phyloP scores from a whole-genome alignment of 1,284 basidiomycete species.

The Marasmius oreades region DNA sequence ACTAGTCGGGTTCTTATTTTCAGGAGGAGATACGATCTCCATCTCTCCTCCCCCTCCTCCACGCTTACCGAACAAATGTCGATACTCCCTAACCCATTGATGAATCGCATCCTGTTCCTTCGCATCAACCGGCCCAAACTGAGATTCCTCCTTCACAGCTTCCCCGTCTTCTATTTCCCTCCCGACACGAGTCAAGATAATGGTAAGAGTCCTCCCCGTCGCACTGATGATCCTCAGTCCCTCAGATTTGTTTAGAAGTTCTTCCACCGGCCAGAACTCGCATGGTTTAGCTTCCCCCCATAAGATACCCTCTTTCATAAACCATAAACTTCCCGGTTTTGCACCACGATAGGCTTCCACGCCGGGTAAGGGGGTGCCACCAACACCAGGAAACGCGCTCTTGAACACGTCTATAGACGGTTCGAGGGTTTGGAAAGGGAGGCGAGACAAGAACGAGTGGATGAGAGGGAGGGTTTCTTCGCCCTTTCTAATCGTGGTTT shows the following conservation, averaged over 20 bases:
- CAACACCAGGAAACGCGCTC: conserved; percentile 38
- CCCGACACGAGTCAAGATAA: conserved; percentile 45
- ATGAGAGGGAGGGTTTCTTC: conserved; percentile 45
- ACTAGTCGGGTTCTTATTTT: conserved; percentile 3
- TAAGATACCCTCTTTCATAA: conserved; percentile 60
- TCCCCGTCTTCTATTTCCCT: conserved; percentile 6
- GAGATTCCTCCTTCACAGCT: conserved; percentile 47
- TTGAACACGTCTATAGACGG: conserved; percentile 52
- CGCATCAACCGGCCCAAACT: conserved; percentile 69
- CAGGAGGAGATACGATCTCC: conserved; percentile 7
- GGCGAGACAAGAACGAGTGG: conserved; percentile 48
- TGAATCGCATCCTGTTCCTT: conserved; percentile 62
- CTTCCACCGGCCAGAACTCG: conserved; percentile 68
- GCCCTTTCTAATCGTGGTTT: conserved; percentile 43
- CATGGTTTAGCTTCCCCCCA: conserved; percentile 73
- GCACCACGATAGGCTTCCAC: conserved; percentile 67
- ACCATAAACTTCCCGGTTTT: conserved; percentile 70
- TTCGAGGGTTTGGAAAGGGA: conserved; percentile 42
- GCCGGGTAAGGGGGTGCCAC: conserved; percentile 45
- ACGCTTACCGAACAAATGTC: conserved; percentile 53
- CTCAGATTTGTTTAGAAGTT: conserved; percentile 45
- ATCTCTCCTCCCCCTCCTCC: conserved; percentile 14
- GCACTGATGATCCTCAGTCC: conserved; percentile 63
- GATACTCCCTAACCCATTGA: conserved; percentile 57
- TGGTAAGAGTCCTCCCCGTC: conserved; percentile 63